These are phyloP conservation scores for Termitomyces sp. DNA, from an alignment of 768 basidiomycete genomes.

Conservation along the genomic window DNA sequence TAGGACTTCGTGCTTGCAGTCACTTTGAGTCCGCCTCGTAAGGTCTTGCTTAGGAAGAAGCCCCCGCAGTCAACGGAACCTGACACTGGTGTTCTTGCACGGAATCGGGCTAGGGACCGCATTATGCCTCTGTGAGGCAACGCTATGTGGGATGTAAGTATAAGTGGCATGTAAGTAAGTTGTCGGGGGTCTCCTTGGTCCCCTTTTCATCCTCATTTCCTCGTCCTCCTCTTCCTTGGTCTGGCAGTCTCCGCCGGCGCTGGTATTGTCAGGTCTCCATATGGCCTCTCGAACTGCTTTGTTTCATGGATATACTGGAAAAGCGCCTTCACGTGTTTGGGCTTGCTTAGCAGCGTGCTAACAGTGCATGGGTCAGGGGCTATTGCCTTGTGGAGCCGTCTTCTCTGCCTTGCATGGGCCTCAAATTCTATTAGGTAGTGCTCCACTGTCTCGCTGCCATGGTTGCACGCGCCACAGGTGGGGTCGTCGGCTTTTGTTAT, in stretches of 20 bases:
- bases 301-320: not conserved
- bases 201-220: too few species aligned
- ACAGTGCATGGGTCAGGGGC: not conserved
- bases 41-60: too few species aligned
- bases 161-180: too few species aligned
- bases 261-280: not conserved
- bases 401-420: not conserved
- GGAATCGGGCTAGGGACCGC: too few species aligned
- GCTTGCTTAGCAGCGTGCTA: not conserved
- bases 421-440: not conserved
- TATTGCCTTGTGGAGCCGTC: not conserved
- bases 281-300: not conserved
- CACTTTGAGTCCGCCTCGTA: too few species aligned
- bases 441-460: not conserved
- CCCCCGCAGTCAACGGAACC: too few species aligned
- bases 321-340: not conserved
- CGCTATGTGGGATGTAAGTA: too few species aligned
- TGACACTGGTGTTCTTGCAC: too few species aligned
- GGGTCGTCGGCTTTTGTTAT: not conserved
- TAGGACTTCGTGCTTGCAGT: too few species aligned
- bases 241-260: not conserved
- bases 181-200: too few species aligned
- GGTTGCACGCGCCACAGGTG: not conserved
- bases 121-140: too few species aligned
- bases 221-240: not conserved